These are phyloP conservation scores for Neonothopanus nambi DNA, from an alignment of 1,284 basidiomycete genomes.

Conservation along the genomic window DNA sequence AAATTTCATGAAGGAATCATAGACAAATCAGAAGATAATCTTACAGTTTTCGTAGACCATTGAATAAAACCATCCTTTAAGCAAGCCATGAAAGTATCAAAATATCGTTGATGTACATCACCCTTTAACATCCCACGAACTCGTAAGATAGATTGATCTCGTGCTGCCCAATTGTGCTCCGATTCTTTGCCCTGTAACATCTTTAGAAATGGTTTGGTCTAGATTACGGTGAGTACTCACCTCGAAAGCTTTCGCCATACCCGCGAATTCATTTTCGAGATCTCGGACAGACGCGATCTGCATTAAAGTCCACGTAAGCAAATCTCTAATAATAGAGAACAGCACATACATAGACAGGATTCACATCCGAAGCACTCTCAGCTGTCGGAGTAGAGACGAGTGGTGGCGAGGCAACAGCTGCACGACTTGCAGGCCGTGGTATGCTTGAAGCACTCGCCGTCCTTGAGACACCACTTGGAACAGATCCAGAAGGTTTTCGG, in stretches of 20 bases:
- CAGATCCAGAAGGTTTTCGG: conserved; percentile 43
- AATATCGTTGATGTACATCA: conserved; percentile 73
- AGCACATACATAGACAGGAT: conserved; percentile 68
- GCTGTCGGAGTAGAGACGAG: conserved; percentile 36
- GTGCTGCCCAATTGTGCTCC: conserved; percentile 92
- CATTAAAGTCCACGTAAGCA: conserved; percentile 1
- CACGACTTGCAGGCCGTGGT: conserved; percentile 58
- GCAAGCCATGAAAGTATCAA: conserved; percentile 72
- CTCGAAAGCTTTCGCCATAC: conserved; percentile 82
- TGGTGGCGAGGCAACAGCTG: conserved; percentile 48
- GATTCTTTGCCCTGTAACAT: conserved; percentile 83
- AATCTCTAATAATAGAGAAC: neutral
- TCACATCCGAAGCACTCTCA: conserved; percentile 48
- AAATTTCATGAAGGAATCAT: no score
- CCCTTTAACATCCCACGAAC: conserved; percentile 93
- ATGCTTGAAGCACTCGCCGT: conserved; percentile 49
- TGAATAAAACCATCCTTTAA: conserved; percentile 80
- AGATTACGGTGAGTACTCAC: conserved; percentile 38
- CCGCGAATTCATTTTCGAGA: conserved; percentile 81
- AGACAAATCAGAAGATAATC: no score
- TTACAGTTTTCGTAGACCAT: no score
- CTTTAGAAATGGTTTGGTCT: conserved; percentile 12
- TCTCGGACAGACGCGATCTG: conserved; percentile 86
- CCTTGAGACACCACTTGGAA: conserved; percentile 36
- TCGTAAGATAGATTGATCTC: conserved; percentile 79